Base-by-base conservation (phyloP, 2,329 filamentous ascomycete genomes). In the Cladosporium sp. region DNA sequence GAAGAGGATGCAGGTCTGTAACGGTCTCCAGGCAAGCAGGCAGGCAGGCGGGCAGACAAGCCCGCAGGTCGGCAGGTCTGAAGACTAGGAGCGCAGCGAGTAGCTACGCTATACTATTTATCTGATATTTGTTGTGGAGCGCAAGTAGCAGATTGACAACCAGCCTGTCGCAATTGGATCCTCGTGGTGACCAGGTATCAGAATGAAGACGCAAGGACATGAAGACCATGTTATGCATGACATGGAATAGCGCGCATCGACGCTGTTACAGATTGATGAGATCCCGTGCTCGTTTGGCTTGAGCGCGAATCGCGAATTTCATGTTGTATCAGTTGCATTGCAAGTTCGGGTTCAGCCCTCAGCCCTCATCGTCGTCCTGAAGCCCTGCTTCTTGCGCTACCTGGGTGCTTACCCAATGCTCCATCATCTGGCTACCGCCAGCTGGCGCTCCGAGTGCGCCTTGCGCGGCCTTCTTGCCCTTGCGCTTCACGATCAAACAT, bases 401-500 rank as follows among this genome's bases (percentile, higher is more conserved):
- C 63, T 79, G 77, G 34, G 77, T 79, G 28, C 70, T 72, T 14
- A 79, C 75, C 76, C 77, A 79, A 30, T 75, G 72, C 71, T 79
- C 77, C 70, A 79, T 73, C 77, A 79, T 79, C 65, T 77, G 73
- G 48, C 73, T 77, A 23, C 74, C 75, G 23, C 72, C 73, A 10
- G 67, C 67, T 46, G 70, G 67, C 14, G 66, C 68, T 10, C 64
- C 68, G 18, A 66, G 66, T 21, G 67, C 56, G 21, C 48, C 25
- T 23, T 51, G 25, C 18, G 71, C 53, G 28, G 69, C 76, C 70
- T 79, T 84, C 70, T 78, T 81, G 57, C 82, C 84, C 69, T 88
- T 89, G 67, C 90, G 88, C 76, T 90, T 91, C 77, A 99, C 89
- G 10, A 99, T 90, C 66, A 99, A 84, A 78, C 93, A 98, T 28